Evolutionary conservation across 805 yeast species (phyloP).

Genomic region (Candida palmyrensis): DNA sequence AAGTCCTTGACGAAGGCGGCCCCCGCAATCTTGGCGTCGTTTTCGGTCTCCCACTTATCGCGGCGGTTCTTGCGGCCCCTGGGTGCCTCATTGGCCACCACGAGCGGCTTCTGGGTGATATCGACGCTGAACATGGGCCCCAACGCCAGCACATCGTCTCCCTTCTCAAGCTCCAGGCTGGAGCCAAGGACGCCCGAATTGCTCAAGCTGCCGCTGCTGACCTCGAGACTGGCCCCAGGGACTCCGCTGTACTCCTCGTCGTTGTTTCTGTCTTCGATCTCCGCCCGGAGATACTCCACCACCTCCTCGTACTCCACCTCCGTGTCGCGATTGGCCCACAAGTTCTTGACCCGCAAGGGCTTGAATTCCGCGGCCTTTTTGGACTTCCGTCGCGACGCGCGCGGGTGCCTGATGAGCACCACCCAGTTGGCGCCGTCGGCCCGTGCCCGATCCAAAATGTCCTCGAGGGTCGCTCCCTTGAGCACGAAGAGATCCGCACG

Average conservation of each 20-base stretch:
- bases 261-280: constrained; percentile 19
- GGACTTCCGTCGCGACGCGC: constrained; percentile 30
- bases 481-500: constrained; percentile 57
- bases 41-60: constrained; percentile 74
- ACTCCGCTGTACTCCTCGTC: constrained; percentile 9
- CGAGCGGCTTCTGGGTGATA: constrained; percentile 50
- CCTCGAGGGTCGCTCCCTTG: constrained; percentile 45
- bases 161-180: not conserved
- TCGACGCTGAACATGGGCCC: constrained; percentile 29
- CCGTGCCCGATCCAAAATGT: constrained; percentile 56
- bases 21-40: constrained; percentile 61
- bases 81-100: constrained; percentile 77
- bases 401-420: constrained; percentile 69
- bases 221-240: constrained; percentile 3
- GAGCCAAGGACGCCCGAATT: constrained; percentile 1
- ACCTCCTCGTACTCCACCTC: constrained; percentile 75
- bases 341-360: constrained; percentile 67
- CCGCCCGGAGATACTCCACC: constrained; percentile 23
- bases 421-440: constrained; percentile 73
- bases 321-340: constrained; percentile 54
- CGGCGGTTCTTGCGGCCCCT: constrained; percentile 73
- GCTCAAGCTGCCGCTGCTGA: not conserved
- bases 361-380: constrained; percentile 47
- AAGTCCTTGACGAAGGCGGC: constrained; percentile 49
- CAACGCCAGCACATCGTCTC: constrained; percentile 7